Conservation (phyloP, 2,329 filamentous ascomycete species). For the Claviceps quebecensis region DNA sequence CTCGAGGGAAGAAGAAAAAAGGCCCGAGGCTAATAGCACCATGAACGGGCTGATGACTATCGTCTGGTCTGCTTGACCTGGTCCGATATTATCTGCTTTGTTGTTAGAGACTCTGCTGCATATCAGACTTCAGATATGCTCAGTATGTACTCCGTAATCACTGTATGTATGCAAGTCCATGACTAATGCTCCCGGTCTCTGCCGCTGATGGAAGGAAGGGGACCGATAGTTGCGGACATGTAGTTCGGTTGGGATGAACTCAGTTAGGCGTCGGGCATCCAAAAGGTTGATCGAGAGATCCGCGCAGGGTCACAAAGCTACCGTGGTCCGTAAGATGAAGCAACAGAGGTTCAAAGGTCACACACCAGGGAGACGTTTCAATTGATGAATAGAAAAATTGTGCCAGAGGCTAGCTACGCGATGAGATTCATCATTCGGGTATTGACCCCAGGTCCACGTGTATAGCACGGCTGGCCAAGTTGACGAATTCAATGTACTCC, state of each 20-base stretch:
- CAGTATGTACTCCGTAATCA: not conserved
- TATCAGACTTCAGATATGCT: not conserved
- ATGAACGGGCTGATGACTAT: not conserved
- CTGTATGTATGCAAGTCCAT: not conserved
- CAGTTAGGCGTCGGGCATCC: not conserved
- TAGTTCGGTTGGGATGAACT: slow-evolving; percentile 1
- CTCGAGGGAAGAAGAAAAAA: not conserved
- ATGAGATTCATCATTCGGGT: not conserved
- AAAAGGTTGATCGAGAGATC: not conserved
- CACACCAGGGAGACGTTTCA: not conserved
- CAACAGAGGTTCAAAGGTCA: not conserved
- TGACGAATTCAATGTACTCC: not conserved
- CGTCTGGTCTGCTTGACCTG: not conserved
- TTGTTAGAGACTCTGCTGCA: not conserved
- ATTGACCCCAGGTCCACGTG: not conserved
- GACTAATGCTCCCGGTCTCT: not conserved
- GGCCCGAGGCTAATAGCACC: not conserved
- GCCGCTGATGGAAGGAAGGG: not conserved
- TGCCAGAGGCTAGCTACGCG: not conserved
- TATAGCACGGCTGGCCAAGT: not conserved
- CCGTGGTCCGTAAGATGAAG: not conserved
- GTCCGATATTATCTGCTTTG: not conserved
- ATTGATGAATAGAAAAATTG: not conserved
- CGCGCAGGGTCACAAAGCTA: not conserved
- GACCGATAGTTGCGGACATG: too few species aligned